Evolutionary conservation across 257 asterid genomes (phyloP).

Genomic region (Mentha longifolia): DNA sequence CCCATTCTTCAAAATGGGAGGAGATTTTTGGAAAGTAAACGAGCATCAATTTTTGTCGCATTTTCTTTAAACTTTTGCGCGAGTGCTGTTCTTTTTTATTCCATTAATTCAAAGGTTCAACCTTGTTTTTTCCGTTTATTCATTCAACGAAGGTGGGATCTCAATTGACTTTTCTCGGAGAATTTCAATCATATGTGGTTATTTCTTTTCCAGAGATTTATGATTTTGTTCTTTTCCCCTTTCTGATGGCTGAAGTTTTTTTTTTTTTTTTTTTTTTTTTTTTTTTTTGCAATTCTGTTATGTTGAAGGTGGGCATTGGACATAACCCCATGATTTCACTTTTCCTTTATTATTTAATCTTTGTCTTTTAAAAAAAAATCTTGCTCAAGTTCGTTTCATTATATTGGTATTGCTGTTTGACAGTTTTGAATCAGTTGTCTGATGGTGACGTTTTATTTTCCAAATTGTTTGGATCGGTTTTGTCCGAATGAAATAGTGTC

Average conservation of each 20-base stretch:
- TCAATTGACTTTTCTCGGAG: conserved; percentile 23
- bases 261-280: too few relatives aligned
- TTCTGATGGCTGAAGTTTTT: conserved; percentile 2
- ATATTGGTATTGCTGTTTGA: background rate
- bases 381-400: background rate
- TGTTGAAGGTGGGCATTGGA: background rate
- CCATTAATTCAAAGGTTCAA: background rate
- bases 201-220: background rate
- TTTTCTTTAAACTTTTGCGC: background rate
- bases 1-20: conserved; percentile 11
- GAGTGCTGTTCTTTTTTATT: background rate
- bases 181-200: background rate
- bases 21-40: background rate
- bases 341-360: background rate
- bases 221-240: background rate
- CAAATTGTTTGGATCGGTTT: background rate
- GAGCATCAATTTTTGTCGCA: conserved; percentile 5
- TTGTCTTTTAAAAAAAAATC: background rate
- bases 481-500: background rate
- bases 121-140: background rate
- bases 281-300: background rate
- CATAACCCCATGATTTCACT: background rate
- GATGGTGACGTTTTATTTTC: background rate
- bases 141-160: conserved; percentile 6
- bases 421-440: background rate